These are phyloP conservation scores for Penicillium manginii DNA, from an alignment of 495 filamentous ascomycete genomes.

Conservation along the genomic window DNA sequence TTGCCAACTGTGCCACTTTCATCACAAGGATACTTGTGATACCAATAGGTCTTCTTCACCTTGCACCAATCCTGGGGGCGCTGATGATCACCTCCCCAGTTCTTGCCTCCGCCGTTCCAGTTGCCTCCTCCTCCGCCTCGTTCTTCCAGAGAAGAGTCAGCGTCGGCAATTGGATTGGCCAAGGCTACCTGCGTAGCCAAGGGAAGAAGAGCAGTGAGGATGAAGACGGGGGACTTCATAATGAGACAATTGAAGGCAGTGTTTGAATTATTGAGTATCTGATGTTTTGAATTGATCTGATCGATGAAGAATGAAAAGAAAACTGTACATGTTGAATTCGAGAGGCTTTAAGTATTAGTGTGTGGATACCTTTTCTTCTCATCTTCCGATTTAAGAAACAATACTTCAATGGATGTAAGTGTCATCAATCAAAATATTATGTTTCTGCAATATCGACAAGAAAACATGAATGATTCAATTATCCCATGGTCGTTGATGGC, in stretches of 20 bases:
- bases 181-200: not conserved
- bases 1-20: not conserved
- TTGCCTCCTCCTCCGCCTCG: not conserved
- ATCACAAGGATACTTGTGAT: conserved; percentile 9
- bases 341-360: not conserved
- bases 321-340: not conserved
- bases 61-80: not conserved
- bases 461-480: not conserved
- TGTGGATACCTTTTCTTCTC: not conserved
- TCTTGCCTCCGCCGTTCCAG: not conserved
- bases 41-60: not conserved
- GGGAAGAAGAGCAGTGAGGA: not conserved
- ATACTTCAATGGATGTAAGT: not conserved
- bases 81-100: not conserved
- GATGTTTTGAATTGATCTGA: too few species aligned
- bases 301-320: too few species aligned
- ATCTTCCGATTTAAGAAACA: not conserved
- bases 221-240: not conserved
- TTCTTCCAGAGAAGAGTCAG: not conserved
- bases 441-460: not conserved
- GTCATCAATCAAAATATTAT: not conserved
- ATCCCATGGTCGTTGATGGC: not conserved
- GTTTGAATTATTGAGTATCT: not conserved
- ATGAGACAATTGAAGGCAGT: not conserved
- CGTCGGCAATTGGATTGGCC: not conserved